Evolutionary conservation across 495 filamentous ascomycete species (phyloP), one percentile per base, ranked within the genome.

Genomic region (Penicillium argentinense): DNA sequence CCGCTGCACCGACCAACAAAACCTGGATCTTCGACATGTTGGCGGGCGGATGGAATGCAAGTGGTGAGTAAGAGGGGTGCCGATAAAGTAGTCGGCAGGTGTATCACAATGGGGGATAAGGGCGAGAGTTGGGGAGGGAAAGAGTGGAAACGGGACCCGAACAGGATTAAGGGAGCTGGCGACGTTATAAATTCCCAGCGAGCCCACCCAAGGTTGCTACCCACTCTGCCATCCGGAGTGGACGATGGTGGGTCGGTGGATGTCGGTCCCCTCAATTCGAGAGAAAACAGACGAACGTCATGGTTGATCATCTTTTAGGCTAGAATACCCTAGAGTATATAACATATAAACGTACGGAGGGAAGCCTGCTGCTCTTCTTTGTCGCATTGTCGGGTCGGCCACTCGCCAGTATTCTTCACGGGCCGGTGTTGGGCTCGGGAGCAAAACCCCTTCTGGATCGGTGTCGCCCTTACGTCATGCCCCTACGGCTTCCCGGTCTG

Each of bases 1-100:
- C 72, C 44, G 70, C 64, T 39, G 71, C 72, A 37, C 72, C 72
- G 52, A 75, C 62, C 54, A 75, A 50, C 45, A 75, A 49, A 60
- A 75, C 69, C 37, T 63, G 71, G 52, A 68, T 74, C 57, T 63
- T 64, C 39, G 63, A 66, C 69, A 71, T 73, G 49, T 49, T 68
- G 47, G 36, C 42, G 29, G 51, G 41, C 14, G 13, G 25, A 11
- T 18, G 24, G 14, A 16, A 29, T 13, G 13, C 17, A 26, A 33
- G 41, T 47, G 36, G 33, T 18, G 34, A 49, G 30, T 9, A 17
- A 27, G 14, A 24, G 19, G 30, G 45, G 45, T 23, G 39, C 37
- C 29, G n/a, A 32, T 41, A 13, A 32, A 34, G 32, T 12, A 17
- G 18, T 23, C n/a, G 17, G 17, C 12, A 24, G 26, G 45, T 22